Percentiles rank a stretch among this genome's conserved stretches.
These are phyloP conservation scores for Metarhizium robertsii DNA, from an alignment of 2,329 filamentous ascomycete genomes.

Conservation along the genomic window DNA sequence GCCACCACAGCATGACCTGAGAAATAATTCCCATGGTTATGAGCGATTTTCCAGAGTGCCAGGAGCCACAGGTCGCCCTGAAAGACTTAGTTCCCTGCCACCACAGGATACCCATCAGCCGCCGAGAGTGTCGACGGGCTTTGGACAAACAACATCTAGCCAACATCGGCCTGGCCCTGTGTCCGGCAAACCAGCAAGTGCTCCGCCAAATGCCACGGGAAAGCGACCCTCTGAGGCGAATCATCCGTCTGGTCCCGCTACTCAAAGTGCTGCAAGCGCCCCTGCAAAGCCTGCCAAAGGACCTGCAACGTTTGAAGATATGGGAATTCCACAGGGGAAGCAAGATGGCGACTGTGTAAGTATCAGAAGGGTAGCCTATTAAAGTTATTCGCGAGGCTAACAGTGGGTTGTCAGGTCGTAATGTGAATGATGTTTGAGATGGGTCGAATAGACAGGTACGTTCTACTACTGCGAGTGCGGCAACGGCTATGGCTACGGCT, in stretches of 20 bases:
- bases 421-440: constrained; percentile 1
- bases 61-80: constrained; percentile 19
- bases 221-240: constrained; percentile 5
- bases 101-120: constrained; percentile 12
- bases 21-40: constrained; percentile 9
- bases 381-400: neutral
- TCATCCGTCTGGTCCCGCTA: constrained; percentile 12
- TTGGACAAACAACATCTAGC: constrained; percentile 9
- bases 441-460: neutral
- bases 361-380: constrained; percentile 11
- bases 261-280: constrained; percentile 21
- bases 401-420: neutral
- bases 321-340: constrained; percentile 84
- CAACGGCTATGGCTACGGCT: neutral
- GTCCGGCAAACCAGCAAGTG: constrained; percentile 25
- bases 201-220: constrained; percentile 22
- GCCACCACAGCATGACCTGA: constrained; percentile 10
- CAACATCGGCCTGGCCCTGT: constrained; percentile 13
- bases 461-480: neutral
- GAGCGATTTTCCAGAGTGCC: constrained; percentile 23
- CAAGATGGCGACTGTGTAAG: constrained; percentile 86
- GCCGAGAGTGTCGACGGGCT: constrained; percentile 12
- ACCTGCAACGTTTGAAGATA: constrained; percentile 93
- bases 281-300: constrained; percentile 52
- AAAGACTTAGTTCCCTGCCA: constrained; percentile 24